A percentile compares a stretch with the other conserved stretches of the same genome.
phyloP scores from a whole-genome alignment of 352 stramenopile species.

The Phytophthora chlamydospora region DNA sequence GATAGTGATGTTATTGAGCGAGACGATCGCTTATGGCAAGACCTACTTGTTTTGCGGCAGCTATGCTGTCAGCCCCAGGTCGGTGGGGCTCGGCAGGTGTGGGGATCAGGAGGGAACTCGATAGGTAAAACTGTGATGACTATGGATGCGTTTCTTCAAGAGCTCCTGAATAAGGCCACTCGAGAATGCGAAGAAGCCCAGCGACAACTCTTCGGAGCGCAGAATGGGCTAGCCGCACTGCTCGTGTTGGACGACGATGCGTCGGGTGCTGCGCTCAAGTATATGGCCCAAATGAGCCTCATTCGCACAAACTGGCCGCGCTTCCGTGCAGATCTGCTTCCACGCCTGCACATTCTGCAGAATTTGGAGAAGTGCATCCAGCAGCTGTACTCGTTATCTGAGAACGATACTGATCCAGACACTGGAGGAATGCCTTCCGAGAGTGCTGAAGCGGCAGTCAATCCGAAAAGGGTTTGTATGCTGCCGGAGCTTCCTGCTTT shows the following conservation, averaged over 20 bases:
- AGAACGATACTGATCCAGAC: not conserved
- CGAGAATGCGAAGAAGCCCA: slow-evolving; percentile 88
- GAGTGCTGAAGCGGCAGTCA: not conserved
- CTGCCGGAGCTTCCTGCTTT: slow-evolving; percentile 50
- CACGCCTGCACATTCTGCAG: slow-evolving; percentile 69
- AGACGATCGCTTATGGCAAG: slow-evolving; percentile 58
- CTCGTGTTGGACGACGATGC: slow-evolving; percentile 41
- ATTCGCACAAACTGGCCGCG: slow-evolving; percentile 64
- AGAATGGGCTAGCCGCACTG: slow-evolving; percentile 75
- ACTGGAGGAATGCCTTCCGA: not conserved
- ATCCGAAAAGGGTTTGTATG: slow-evolving; percentile 54
- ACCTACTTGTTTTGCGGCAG: slow-evolving; percentile 86
- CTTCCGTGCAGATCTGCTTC: slow-evolving; percentile 74
- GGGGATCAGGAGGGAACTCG: slow-evolving; percentile 17
- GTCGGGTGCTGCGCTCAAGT: slow-evolving; percentile 53
- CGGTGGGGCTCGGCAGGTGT: slow-evolving; percentile 40
- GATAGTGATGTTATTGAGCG: slow-evolving; percentile 39
- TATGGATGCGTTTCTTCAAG: slow-evolving; percentile 81
- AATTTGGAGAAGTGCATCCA: slow-evolving; percentile 55
- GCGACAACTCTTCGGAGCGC: slow-evolving; percentile 71
- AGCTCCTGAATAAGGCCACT: slow-evolving; percentile 67
- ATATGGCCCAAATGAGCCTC: slow-evolving; percentile 48
- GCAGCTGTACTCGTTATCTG: slow-evolving; percentile 17
- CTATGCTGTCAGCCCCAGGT: slow-evolving; percentile 94
- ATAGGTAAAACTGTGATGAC: slow-evolving; percentile 52